Evolutionary conservation across 768 basidiomycete genomes (phyloP), one percentile per base, ranked within the genome.

Genomic region (Leccinum variicolor): DNA sequence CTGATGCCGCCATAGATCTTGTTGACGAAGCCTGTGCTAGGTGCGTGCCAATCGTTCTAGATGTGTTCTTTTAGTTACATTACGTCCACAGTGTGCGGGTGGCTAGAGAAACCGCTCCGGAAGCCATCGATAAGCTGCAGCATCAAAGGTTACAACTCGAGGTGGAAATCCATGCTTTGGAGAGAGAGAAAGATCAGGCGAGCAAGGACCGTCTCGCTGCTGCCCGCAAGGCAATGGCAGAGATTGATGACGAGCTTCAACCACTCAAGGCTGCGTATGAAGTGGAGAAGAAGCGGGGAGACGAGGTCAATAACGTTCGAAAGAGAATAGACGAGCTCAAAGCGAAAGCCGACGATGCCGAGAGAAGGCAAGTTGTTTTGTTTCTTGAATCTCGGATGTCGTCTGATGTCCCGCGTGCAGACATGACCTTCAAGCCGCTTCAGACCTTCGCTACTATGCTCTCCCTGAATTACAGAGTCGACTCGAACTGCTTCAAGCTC

Each of bases 131-230:
- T 75, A 87, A 87, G 62, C 80, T 98, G 17, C 92, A 96, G 68
- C 86, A 94, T 19, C 81, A 81, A 52, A 94, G 91, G 71, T 82
- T 98, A 31, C 92, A 96, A 68, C 81, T 98, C 28, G 91, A 98
- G 67, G 87, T 98, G 19, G 96, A 97, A 69, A 90, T 97, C 21
- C 94, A 97, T 69, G 96, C 96, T 10, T 76, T 98, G 52, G 91
- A 94, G 69, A 84, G 94, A 49, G 94, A 97, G 72, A 95, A 93
- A 71, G 94, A 97, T 58, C 69, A 83, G 5, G 90, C 91, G 5
- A 94, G 91, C 66, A 90, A 91, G 72, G 92, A 94, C 56, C 84
- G 93, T 13, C 79, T 96, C 11, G 79, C 79, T 36, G 62, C 75
- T 17, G 92, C 93, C 8, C 84, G 81, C 61, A 94, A 91, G 73